Base-by-base conservation (phyloP, 371 early-diverging fungal species). In the Dinochytrium kinnereticum region DNA sequence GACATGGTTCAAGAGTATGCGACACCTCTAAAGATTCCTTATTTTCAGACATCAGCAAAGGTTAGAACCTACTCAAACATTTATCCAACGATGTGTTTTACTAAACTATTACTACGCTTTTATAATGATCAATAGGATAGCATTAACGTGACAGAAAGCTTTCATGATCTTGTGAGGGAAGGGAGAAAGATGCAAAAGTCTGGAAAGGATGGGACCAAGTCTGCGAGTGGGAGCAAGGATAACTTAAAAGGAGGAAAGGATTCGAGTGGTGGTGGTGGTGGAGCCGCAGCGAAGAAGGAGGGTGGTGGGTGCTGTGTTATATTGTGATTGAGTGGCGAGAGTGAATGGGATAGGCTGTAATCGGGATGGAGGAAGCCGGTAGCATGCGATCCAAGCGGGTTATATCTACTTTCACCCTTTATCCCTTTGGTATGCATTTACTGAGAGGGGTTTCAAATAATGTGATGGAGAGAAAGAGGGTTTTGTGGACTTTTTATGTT, bases 11-110 rank as follows among this genome's bases (percentile, higher is more conserved):
- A 73, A 37, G 61, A 75, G 21, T 84, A 67, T 57, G 77, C 81
- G 55, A 26, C 61, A 33, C 70, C 76, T 34, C 68, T 72, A 33
- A 87, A 85, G 68, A 81, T 88, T 31, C 88, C 87, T 19, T 81
- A 80, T 40, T 66, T 86, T 17, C 78, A 76, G 39, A 86, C 87
- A 49, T 87, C 87, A 30, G 88, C 88, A n/a, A 88, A 88, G 79
- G 87, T 86, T 33, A 65, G 24, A 28, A 37, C 7, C 37, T 28
- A 7, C 24, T 15, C 28, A 26, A 1, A 69, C 24, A 13, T 19
- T 3, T 68, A n/a, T n/a, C n/a, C n/a, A n/a, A n/a, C n/a, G n/a
- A n/a, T n/a, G n/a, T n/a, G n/a, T n/a, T n/a, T n/a, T n/a, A n/a
- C n/a, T n/a, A n/a, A n/a, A n/a, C n/a, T n/a, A n/a, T n/a, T n/a